These are phyloP conservation scores for Sophora flavescens DNA, from an alignment of 306 rosid species.

Conservation along the genomic window DNA sequence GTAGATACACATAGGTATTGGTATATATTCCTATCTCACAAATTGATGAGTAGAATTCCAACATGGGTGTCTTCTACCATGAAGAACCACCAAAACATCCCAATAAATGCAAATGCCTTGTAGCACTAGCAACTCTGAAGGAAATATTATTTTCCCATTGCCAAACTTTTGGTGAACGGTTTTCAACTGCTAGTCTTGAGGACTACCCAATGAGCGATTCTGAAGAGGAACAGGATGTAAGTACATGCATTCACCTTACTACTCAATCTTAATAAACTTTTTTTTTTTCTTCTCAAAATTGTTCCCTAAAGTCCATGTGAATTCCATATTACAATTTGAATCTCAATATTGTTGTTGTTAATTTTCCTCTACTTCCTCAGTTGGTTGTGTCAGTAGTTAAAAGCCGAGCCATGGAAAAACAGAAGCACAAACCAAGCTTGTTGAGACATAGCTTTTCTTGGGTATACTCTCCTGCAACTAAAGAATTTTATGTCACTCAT, in stretches of 20 bases:
- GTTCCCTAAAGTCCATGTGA: neutral
- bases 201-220: conserved; percentile 58
- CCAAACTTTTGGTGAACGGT: conserved; percentile 49
- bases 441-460: conserved; percentile 64
- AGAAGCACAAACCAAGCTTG: conserved; percentile 53
- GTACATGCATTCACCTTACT: conserved; percentile 41
- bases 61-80: conserved; percentile 68
- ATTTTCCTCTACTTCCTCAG: conserved; percentile 45
- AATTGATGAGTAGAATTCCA: conserved; percentile 32
- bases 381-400: conserved; percentile 71
- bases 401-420: conserved; percentile 70
- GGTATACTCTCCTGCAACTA: conserved; percentile 65
- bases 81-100: conserved; percentile 66
- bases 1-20: conserved; percentile 24
- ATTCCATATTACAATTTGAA: neutral
- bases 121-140: conserved; percentile 51
- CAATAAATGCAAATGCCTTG: conserved; percentile 61
- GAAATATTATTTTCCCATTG: conserved; percentile 61
- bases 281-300: neutral
- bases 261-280: neutral
- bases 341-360: neutral
- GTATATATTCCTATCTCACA: conserved; percentile 15
- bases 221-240: conserved; percentile 75
- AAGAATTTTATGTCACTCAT: conserved; percentile 54
- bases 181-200: conserved; percentile 54